Percentiles rank a stretch among this genome's conserved stretches.
Evolutionary conservation across 129 eudicot species (phyloP).

Genomic region (Centella asiatica): DNA sequence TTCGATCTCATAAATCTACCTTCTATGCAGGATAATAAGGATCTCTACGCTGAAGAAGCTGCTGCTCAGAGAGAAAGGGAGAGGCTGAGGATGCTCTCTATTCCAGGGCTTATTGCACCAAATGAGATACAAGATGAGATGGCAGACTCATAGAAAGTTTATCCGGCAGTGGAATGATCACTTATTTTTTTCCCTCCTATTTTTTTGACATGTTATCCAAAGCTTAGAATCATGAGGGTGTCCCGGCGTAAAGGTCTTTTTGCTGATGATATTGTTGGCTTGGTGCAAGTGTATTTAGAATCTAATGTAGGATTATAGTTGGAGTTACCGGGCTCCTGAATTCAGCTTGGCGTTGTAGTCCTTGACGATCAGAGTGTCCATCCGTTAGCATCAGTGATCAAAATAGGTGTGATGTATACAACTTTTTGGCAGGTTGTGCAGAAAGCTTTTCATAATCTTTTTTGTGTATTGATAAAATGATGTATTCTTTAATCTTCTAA

Average conservation of each 20-base stretch:
- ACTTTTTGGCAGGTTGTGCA: neutral
- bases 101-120: constrained; percentile 97
- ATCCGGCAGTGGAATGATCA: neutral
- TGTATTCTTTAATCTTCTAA: neutral
- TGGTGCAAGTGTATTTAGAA: neutral
- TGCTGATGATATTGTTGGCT: constrained; percentile 1
- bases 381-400: neutral
- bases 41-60: constrained; percentile 94
- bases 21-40: constrained; percentile 79
- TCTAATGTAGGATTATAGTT: constrained; percentile 7
- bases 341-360: neutral
- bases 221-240: constrained; percentile 19
- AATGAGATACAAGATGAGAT: constrained; percentile 95
- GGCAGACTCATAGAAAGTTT: constrained; percentile 55
- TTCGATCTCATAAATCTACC: neutral
- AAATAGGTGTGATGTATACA: constrained; percentile 7
- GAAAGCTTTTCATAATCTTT: neutral
- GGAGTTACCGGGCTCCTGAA: neutral
- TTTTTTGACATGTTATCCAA: constrained; percentile 7
- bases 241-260: constrained; percentile 7
- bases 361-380: neutral
- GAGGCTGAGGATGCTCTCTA: constrained; percentile 69
- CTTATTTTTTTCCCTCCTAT: constrained; percentile 2
- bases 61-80: constrained; percentile 93
- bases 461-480: neutral